Evolutionary conservation across 139 green algal species (phyloP).

Genomic region (Chlamydomonas sp.): DNA sequence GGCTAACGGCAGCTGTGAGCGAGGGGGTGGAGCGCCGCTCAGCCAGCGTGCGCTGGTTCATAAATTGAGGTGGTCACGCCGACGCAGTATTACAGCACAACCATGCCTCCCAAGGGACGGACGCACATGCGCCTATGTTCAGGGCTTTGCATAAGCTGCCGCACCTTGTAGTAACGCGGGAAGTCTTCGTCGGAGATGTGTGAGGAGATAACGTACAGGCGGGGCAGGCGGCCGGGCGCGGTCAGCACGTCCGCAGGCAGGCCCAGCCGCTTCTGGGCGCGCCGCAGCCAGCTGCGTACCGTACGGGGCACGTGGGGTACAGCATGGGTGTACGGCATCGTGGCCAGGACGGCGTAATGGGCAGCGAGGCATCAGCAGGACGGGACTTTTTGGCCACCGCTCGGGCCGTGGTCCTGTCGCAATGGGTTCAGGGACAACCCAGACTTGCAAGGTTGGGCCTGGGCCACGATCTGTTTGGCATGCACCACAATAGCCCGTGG

Average conservation of each 20-base stretch:
- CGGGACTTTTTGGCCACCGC: no score
- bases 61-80: no score
- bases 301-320: background rate
- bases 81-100: background rate
- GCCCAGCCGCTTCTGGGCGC: conserved; percentile 13
- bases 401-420: no score
- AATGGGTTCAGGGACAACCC: no score
- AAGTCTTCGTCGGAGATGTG: conserved; percentile 57
- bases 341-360: background rate
- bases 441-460: no score
- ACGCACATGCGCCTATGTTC: background rate
- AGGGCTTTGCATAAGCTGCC: no score
- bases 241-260: conserved; percentile 29
- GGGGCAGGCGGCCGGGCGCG: conserved; percentile 28
- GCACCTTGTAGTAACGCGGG: conserved; percentile 57
- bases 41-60: no score
- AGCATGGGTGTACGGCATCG: background rate
- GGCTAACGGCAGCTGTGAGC: no score
- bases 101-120: background rate
- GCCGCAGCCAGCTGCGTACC: conserved; percentile 1
- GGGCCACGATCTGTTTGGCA: no score
- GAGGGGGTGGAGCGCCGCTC: no score
- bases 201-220: conserved; percentile 60
- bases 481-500: no score
- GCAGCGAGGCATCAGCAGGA: no score